Evolutionary conservation across 768 basidiomycete species (phyloP).

Genomic region (Auriscalpium vulgare): DNA sequence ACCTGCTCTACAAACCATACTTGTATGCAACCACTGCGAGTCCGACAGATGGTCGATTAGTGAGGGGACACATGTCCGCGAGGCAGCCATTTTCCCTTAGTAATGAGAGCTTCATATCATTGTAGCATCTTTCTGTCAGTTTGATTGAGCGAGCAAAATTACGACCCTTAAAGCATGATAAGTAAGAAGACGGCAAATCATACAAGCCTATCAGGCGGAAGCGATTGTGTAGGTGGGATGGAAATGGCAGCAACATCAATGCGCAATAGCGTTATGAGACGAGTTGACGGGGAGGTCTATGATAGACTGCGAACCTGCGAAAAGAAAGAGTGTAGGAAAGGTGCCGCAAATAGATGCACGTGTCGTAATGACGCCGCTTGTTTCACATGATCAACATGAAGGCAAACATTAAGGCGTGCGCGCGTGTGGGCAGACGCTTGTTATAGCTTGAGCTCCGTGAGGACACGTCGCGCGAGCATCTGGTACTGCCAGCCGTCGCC

Average conservation of each 20-base stretch:
- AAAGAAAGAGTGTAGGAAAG: neutral
- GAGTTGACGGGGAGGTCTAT: neutral
- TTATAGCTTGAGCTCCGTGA: slow-evolving; percentile 82
- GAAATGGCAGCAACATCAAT: neutral
- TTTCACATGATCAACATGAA: too few species aligned
- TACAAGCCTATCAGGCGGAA: neutral
- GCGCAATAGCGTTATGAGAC: neutral
- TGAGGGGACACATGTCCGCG: too few species aligned
- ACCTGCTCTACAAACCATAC: too few species aligned
- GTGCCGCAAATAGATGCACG: too few species aligned
- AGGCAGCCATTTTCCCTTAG: too few species aligned
- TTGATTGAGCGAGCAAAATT: neutral
- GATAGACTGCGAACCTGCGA: neutral
- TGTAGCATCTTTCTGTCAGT: neutral
- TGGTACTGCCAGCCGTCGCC: slow-evolving; percentile 98
- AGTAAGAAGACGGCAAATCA: neutral
- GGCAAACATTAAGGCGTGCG: neutral
- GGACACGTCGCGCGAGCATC: slow-evolving; percentile 82
- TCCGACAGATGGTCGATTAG: too few species aligned
- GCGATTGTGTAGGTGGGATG: neutral
- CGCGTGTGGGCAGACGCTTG: neutral
- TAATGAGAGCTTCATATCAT: neutral
- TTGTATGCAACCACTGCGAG: too few species aligned
- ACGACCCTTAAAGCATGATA: neutral
- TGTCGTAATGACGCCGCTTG: too few species aligned